Percentiles rank a stretch among this genome's conserved stretches.
phyloP scores from a whole-genome alignment of 2,329 filamentous ascomycete species.

The Hymenoscyphus fraxineus region DNA sequence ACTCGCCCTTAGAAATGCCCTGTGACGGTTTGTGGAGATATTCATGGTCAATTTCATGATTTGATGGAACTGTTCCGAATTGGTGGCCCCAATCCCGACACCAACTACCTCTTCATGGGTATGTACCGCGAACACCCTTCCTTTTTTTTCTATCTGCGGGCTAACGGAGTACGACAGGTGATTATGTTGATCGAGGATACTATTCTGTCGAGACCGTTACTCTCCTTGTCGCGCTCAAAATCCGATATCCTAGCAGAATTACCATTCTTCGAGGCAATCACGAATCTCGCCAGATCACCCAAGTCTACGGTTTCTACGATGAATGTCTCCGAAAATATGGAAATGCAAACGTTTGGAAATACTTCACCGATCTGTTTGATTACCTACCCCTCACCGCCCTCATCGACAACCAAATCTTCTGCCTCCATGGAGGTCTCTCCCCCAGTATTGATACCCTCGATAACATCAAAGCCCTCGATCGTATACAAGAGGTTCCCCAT shows the following conservation, averaged over 20 bases:
- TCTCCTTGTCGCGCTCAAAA: conserved; percentile 92
- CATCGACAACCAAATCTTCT: conserved; percentile 99
- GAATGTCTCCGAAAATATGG: conserved; percentile 98
- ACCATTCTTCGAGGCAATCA: conserved; percentile 98
- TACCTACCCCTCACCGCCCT: conserved; percentile 95
- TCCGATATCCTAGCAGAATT: conserved; percentile 95
- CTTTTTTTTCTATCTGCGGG: conserved; percentile 9
- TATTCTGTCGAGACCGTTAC: conserved; percentile 99
- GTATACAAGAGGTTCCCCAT: conserved; percentile 97
- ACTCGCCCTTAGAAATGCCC: conserved; percentile 74
- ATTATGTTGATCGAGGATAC: conserved; percentile 98
- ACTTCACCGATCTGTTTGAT: conserved; percentile 97
- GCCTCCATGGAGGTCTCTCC: conserved; percentile 91
- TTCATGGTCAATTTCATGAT: conserved; percentile 98
- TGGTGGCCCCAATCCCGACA: conserved; percentile 94
- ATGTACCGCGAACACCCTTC: conserved; percentile 18
- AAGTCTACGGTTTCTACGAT: conserved; percentile 99
- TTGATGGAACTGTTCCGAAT: conserved; percentile 99
- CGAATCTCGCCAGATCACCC: conserved; percentile 97
- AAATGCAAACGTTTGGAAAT: conserved; percentile 99
- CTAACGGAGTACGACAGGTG: conserved; percentile 53
- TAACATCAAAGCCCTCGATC: conserved; percentile 91
- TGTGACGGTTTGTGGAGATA: conserved; percentile 97
- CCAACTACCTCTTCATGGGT: conserved; percentile 99
- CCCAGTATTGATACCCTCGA: conserved; percentile 95